Conservation (phyloP, 2,329 filamentous ascomycete genomes). For the Cercospora sesami region DNA sequence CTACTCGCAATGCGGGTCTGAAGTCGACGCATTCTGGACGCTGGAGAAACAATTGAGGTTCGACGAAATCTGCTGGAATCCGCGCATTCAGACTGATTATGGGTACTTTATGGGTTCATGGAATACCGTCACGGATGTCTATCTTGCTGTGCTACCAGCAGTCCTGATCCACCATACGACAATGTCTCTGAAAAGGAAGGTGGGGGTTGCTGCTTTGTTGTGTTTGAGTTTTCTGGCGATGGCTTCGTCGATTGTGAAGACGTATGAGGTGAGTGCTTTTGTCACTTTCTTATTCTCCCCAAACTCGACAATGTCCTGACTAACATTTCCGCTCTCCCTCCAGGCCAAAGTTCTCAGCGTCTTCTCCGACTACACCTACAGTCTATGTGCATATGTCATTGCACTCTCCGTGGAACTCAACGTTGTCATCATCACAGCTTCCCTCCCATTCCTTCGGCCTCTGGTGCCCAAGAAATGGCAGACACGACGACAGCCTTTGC, state of each 20-base stretch:
- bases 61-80: slow-evolving; percentile 27
- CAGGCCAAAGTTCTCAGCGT: slow-evolving; percentile 29
- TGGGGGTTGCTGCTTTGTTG: slow-evolving; percentile 15
- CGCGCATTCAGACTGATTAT: slow-evolving; percentile 26
- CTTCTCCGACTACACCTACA: slow-evolving; percentile 36
- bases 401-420: slow-evolving; percentile 38
- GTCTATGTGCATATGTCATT: slow-evolving; percentile 32
- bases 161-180: slow-evolving; percentile 35
- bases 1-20: slow-evolving; percentile 32
- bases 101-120: slow-evolving; percentile 31
- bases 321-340: neutral
- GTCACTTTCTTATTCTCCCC: neutral
- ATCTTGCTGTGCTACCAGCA: slow-evolving; percentile 34
- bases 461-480: neutral
- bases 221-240: slow-evolving; percentile 29
- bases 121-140: slow-evolving; percentile 36
- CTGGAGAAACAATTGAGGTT: slow-evolving; percentile 24
- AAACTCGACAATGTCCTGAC: neutral
- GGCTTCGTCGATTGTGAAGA: slow-evolving; percentile 36
- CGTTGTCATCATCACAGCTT: slow-evolving; percentile 39
- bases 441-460: slow-evolving; percentile 34
- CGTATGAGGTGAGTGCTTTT: slow-evolving; percentile 27
- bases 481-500: slow-evolving; percentile 5
- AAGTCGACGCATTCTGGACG: slow-evolving; percentile 30
- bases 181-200: slow-evolving; percentile 30